Base-by-base conservation (phyloP, 1,139 yeast species). In the Sugiyamaella neomexicana region DNA sequence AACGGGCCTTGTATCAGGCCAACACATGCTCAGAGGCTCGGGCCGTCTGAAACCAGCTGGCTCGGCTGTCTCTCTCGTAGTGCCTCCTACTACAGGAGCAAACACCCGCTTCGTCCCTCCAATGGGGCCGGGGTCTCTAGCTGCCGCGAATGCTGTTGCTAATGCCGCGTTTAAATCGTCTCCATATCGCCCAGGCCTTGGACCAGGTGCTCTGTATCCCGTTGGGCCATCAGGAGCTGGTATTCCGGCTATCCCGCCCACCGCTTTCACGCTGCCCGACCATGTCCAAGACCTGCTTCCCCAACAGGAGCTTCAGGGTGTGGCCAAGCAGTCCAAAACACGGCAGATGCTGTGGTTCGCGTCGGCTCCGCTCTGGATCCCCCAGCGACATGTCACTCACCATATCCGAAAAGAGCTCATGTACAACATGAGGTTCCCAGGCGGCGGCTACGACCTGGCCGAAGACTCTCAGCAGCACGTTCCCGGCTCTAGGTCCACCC, bases 271-370 rank as follows among this genome's bases (percentile, higher is more conserved):
- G n/a, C 56, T 67, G 46, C 68, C 69, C 1, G 62, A 59, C 6
- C 52, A 50, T 5, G 57, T 61, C 1, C 68, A 66, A 53, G 54
- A 53, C 9, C 53, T 59, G 46, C 56, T 67, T 40, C 64, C 67
- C 9, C 50, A 55, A 1, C 46, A 58, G 37, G 63, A 64, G 32
- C 57, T 64, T 23, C 62, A 58, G 5, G 60, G 62, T 29, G 67
- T 67, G 40, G 65, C 67, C 12, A 61, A 60, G 48, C 51, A 58
- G 42, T 59, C 64, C 47, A 51, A 57, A 41, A 62, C 61, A 41
- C 66, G 67, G 38, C 65, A 85, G 54, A 73, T 86, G 40, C 72
- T 88, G 17, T 90, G 96, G 91, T 89, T 85, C 70, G 79, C 89
- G 58, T 82, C 93, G 1, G 90, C 96, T 6, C 95, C 96, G 10